phyloP scores from a whole-genome alignment of 495 filamentous ascomycete species.

The Penicillium arizonense region DNA sequence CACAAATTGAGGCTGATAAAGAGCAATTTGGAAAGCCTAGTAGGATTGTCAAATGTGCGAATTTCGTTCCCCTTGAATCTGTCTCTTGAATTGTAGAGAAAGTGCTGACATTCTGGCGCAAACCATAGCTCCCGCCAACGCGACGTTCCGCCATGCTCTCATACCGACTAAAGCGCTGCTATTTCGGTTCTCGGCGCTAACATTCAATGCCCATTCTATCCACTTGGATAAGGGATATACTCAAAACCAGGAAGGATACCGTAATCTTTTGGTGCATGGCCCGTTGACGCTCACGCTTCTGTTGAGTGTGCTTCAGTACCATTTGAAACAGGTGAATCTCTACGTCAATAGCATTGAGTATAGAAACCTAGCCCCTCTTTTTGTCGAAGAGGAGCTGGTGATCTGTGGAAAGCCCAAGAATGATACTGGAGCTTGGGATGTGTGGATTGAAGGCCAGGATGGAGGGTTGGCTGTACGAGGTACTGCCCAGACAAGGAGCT shows the following conservation, averaged over 20 bases:
- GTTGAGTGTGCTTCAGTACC: slow-evolving; percentile 56
- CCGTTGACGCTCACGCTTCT: slow-evolving; percentile 78
- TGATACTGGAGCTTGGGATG: slow-evolving; percentile 43
- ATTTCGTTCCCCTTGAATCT: slow-evolving; percentile 2
- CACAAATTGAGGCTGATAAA: slow-evolving; percentile 30
- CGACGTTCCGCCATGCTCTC: slow-evolving; percentile 61
- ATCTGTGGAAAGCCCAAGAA: slow-evolving; percentile 53
- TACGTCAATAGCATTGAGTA: slow-evolving; percentile 63
- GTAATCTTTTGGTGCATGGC: slow-evolving; percentile 77
- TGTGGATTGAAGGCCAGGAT: slow-evolving; percentile 64
- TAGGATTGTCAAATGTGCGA: slow-evolving; percentile 41
- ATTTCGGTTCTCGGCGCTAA: slow-evolving; percentile 82
- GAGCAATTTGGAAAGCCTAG: slow-evolving; percentile 20
- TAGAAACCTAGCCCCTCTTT: slow-evolving; percentile 78
- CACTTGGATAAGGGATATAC: slow-evolving; percentile 77
- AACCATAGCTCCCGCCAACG: slow-evolving; percentile 33
- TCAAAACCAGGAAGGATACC: slow-evolving; percentile 68
- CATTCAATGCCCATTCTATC: slow-evolving; percentile 82
- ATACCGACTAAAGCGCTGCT: slow-evolving; percentile 63
- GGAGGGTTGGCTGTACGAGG: slow-evolving; percentile 64
- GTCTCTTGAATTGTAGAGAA: background rate
- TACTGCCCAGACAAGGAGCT: slow-evolving; percentile 28
- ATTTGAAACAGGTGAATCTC: slow-evolving; percentile 32
- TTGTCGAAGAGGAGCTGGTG: slow-evolving; percentile 61
- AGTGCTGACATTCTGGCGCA: slow-evolving; percentile 17